Base-by-base conservation (phyloP, 768 basidiomycete species). In the Lentinula aciculospora region DNA sequence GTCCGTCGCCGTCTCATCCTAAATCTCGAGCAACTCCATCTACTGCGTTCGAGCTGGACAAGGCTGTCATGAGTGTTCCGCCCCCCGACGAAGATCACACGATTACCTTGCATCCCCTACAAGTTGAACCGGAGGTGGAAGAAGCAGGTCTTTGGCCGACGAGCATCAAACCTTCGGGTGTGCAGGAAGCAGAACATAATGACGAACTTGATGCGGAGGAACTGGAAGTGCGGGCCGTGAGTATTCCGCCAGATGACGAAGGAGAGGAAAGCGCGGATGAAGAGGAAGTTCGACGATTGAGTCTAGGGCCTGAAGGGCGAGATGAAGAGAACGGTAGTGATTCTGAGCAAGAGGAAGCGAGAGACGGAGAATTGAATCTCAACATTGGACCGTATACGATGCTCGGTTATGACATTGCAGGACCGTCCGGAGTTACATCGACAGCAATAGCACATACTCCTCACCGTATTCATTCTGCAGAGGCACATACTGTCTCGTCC, bases 241-340 rank as follows among this genome's bases (percentile, higher is more conserved):
- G 42, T 31, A 23, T 54, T 32, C 39, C 56, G 13, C n/a, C 32
- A 4, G 50, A 53, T 25, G 36, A 48, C 12, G 53, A 54, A 27
- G 53, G 53, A n/a, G 64, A 66, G 25, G 62, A 63, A 40, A 60
- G 61, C 34, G 61, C 32, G 39, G 56, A 60, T 45, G 67, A 61
- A 34, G 62, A 61, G 32, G 64, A 48, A 36, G 63, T 56, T 28
- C n/a, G 44, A n/a, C 37, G 40, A 27, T 27, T 54, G 37, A 28
- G 36, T 36, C 21, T 54, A 25, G 53, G 37, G 15, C 53, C 53
- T 12, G 36, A 39, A 9, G 15, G 40, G 17, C 13, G 60, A 15
- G 72, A 68, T 36, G 66, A 57, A 23, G 66, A 71, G 49, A 62
- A 66, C 17, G 62, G 32, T n/a, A 15, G 9, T n/a, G 47, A 51